Base-by-base conservation (phyloP, 352 stramenopile genomes). In the Phytophthora constricta region DNA sequence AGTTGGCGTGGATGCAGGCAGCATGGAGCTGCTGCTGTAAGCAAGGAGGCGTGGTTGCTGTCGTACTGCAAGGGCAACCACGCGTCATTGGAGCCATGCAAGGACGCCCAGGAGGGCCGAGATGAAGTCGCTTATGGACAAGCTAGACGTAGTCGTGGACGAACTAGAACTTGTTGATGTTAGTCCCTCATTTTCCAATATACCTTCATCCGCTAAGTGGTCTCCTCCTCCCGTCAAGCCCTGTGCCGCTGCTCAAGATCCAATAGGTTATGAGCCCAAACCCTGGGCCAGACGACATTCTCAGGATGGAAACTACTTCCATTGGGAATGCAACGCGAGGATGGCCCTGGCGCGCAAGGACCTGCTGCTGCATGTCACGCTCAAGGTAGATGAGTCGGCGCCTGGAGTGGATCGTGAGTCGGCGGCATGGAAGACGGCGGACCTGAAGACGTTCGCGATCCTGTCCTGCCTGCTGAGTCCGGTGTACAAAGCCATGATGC, bases 181-280 rank as follows among this genome's bases (percentile, higher is more conserved):
- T 13, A 13, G 31, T 37, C n/a, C n/a, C n/a, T n/a, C n/a, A n/a
- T n/a, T n/a, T n/a, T n/a, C n/a, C n/a, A n/a, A 48, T 48, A 48
- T 25, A 48, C 17, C 5, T 48, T 48, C 42, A 26, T 20, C 42
- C 17, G 7, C 42, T 16, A 48, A 48, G 42, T 48, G 42, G 42
- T 48, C 42, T 48, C 17, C 17, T 5, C 7, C 5, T 25, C 42
- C 5, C 9, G 42, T 48, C 42, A 48, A 48, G 17, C 42, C 17
- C 42, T 26, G 17, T 19, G 17, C 13, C 31, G 7, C 31, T 37
- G 31, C 31, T 20, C 8, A 19, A 52, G 17, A n/a, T 7, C 16
- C 46, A 17, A 60, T 27, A 60, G 52, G 52, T 45, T 60, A 60
- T 48, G 25, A 60, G 52, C 52, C 52, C 25, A 47, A 60, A 25